A percentile compares a stretch with the other conserved stretches of the same genome.
These are phyloP conservation scores for Camellia granthamiana DNA, from an alignment of 148 eudicot species.

Conservation along the genomic window DNA sequence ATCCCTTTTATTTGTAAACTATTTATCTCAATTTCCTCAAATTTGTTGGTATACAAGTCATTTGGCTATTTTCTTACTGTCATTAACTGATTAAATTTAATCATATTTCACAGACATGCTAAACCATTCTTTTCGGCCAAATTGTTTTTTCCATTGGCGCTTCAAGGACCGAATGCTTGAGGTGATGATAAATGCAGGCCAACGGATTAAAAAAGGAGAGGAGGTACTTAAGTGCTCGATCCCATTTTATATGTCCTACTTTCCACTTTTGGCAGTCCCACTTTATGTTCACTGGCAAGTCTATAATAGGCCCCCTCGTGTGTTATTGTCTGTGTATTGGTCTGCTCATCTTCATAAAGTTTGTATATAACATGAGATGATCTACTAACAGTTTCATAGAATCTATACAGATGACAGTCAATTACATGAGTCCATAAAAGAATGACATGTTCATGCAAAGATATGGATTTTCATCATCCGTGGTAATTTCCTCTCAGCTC, in stretches of 20 bases:
- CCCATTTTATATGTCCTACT: no score
- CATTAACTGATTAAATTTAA: not conserved
- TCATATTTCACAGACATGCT: constrained; percentile 72
- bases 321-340: not conserved
- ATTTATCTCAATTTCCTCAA: constrained; percentile 5
- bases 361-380: not conserved
- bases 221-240: constrained; percentile 45
- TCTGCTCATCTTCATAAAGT: constrained; percentile 3
- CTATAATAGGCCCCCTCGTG: not conserved
- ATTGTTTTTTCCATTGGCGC: constrained; percentile 99
- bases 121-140: constrained; percentile 92
- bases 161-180: constrained; percentile 97
- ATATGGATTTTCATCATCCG: constrained; percentile 95
- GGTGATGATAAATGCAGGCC: constrained; percentile 98
- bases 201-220: constrained; percentile 73
- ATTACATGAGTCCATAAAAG: constrained; percentile 64
- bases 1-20: no score
- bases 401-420: constrained; percentile 69
- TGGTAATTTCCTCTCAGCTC: constrained; percentile 46
- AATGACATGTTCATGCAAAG: constrained; percentile 77
- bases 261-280: no score
- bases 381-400: not conserved
- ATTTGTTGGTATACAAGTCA: not conserved
- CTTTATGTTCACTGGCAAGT: not conserved
- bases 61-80: not conserved